phyloP scores from a whole-genome alignment of 257 asterid species.

The Coffea canephora region DNA sequence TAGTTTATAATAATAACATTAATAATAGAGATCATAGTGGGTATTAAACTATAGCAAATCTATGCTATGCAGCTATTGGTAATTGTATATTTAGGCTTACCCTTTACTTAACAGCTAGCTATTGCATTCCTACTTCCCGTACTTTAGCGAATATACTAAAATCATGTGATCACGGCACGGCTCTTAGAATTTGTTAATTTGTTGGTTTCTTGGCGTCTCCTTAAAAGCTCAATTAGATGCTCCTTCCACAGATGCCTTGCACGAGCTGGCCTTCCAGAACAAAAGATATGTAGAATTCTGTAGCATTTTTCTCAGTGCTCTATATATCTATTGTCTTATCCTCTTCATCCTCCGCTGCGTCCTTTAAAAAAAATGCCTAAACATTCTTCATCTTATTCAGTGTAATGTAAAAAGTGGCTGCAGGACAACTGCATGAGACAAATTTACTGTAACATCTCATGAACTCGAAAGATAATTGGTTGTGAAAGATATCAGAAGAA shows the following conservation, averaged over 20 bases:
- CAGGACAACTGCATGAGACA: constrained; percentile 8
- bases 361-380: neutral
- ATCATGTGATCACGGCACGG: constrained; percentile 4
- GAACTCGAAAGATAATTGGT: neutral
- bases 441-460: neutral
- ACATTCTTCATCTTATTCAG: neutral
- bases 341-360: neutral
- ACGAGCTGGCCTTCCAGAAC: constrained; percentile 3
- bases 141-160: neutral
- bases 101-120: neutral
- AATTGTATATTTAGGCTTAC: neutral
- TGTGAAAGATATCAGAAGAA: neutral
- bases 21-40: neutral
- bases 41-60: neutral
- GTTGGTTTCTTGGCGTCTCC: constrained; percentile 28
- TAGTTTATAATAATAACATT: neutral
- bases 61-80: neutral
- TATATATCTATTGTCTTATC: neutral
- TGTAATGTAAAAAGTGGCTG: neutral
- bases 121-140: neutral
- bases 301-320: neutral
- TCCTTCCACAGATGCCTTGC: constrained; percentile 10
- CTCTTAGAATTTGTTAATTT: constrained; percentile 4
- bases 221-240: constrained; percentile 9
- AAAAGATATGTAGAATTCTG: neutral